These are phyloP conservation scores for Cordyceps militaris DNA, from an alignment of 2,329 filamentous ascomycete genomes.

Conservation along the genomic window DNA sequence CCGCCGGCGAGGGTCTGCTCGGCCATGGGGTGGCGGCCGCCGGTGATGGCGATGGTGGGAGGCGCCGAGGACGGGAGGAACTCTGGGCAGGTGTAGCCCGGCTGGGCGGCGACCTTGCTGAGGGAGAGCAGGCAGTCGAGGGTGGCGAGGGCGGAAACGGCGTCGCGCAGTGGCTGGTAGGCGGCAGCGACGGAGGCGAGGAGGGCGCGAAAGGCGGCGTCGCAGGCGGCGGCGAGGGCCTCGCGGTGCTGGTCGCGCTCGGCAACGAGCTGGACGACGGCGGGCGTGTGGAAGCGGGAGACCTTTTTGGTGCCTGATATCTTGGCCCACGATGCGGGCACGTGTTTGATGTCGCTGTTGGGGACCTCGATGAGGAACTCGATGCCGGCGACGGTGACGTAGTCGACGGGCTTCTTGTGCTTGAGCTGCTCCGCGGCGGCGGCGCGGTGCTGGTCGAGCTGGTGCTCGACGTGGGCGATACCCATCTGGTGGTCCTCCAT, in stretches of 20 bases:
- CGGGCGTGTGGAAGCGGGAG: slow-evolving; percentile 89
- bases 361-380: slow-evolving; percentile 92
- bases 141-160: slow-evolving; percentile 74
- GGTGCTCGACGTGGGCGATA: slow-evolving; percentile 86
- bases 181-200: slow-evolving; percentile 69
- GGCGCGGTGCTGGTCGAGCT: slow-evolving; percentile 69
- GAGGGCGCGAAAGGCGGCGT: slow-evolving; percentile 68
- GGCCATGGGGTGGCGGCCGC: slow-evolving; percentile 89
- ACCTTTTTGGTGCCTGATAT: slow-evolving; percentile 90
- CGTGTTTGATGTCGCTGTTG: slow-evolving; percentile 72
- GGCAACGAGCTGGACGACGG: slow-evolving; percentile 72
- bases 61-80: slow-evolving; percentile 55
- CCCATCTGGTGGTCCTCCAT: slow-evolving; percentile 85
- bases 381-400: slow-evolving; percentile 80
- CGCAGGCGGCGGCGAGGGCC: slow-evolving; percentile 83
- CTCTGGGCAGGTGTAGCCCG: slow-evolving; percentile 77
- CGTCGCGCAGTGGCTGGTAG: slow-evolving; percentile 85
- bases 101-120: slow-evolving; percentile 73
- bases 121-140: slow-evolving; percentile 88
- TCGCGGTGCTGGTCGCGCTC: slow-evolving; percentile 95
- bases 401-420: slow-evolving; percentile 59
- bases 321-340: slow-evolving; percentile 92
- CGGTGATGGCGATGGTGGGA: slow-evolving; percentile 54
- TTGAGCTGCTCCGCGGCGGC: slow-evolving; percentile 66
- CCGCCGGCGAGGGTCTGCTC: slow-evolving; percentile 78